Evolutionary conservation across 768 basidiomycete genomes (phyloP).

Genomic region (Boletus tomentosulus): DNA sequence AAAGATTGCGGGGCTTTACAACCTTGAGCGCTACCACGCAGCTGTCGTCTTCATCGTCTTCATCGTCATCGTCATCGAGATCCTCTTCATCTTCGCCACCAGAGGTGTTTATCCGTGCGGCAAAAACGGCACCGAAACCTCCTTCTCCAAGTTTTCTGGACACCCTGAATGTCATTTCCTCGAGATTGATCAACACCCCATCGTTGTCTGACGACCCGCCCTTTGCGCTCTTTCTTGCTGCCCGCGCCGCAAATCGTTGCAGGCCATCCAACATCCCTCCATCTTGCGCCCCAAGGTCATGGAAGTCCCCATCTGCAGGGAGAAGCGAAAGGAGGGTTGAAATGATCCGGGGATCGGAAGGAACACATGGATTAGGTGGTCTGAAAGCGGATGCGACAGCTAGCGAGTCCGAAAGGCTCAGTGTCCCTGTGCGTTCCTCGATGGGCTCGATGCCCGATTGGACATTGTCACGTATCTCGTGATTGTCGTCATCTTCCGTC

Average conservation of each 20-base stretch:
- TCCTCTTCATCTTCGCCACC: conserved; percentile 40
- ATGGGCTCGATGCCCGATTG: conserved; percentile 26
- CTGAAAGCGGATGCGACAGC: conserved; percentile 60
- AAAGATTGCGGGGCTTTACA: conserved; percentile 81
- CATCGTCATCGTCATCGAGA: conserved; percentile 43
- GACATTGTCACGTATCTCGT: conserved; percentile 7
- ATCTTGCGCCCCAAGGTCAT: conserved; percentile 52
- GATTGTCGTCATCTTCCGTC: conserved; percentile 15
- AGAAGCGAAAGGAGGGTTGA: conserved; percentile 60
- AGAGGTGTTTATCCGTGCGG: conserved; percentile 52
- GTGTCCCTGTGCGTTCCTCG: conserved; percentile 59
- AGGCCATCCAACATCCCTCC: conserved; percentile 61
- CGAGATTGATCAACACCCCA: conserved; percentile 55
- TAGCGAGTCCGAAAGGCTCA: conserved; percentile 64
- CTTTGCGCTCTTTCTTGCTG: conserved; percentile 31
- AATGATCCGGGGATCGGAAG: conserved; percentile 67
- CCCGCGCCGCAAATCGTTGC: conserved; percentile 63
- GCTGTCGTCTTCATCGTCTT: conserved; percentile 51
- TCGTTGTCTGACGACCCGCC: conserved; percentile 34
- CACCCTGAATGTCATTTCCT: conserved; percentile 63
- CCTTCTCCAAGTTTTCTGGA: conserved; percentile 93
- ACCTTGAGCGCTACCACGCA: conserved; percentile 84
- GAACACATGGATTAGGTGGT: conserved; percentile 85
- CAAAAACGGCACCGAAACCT: conserved; percentile 94
- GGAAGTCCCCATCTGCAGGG: conserved; percentile 55